These are phyloP conservation scores for Triticum turgidum DNA, from an alignment of 176 grass and related monocot species.

Conservation along the genomic window DNA sequence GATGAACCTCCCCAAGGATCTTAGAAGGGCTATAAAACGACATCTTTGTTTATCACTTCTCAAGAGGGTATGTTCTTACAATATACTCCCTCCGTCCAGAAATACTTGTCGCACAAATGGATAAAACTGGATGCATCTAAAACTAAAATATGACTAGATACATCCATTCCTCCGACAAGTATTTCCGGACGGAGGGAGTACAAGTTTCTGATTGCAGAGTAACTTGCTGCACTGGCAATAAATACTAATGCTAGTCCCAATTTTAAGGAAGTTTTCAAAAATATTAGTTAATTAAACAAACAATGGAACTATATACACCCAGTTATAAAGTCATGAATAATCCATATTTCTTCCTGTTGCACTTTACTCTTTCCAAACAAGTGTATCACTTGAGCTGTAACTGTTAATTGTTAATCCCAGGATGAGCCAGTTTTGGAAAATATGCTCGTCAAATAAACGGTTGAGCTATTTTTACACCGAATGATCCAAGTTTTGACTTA, in stretches of 20 bases:
- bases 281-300: neutral
- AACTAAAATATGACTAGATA: too few relatives aligned
- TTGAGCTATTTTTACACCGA: neutral
- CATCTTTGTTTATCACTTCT: constrained; percentile 92
- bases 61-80: constrained; percentile 61
- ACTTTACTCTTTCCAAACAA: neutral
- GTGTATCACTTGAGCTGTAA: neutral
- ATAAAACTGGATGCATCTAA: too few relatives aligned
- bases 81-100: neutral
- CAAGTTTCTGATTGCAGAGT: neutral
- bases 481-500: neutral
- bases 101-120: too few relatives aligned
- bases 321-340: neutral
- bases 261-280: constrained; percentile 5
- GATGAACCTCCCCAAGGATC: constrained; percentile 84
- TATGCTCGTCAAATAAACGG: neutral
- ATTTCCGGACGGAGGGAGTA: too few relatives aligned
- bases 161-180: too few relatives aligned
- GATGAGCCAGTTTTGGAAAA: neutral
- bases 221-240: neutral
- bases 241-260: neutral
- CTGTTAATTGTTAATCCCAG: neutral
- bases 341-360: neutral
- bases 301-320: neutral
- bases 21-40: constrained; percentile 79